A percentile compares a stretch with the other conserved stretches of the same genome.
phyloP scores from a whole-genome alignment of 208 protist genomes.

The Leptomonas seymouri region DNA sequence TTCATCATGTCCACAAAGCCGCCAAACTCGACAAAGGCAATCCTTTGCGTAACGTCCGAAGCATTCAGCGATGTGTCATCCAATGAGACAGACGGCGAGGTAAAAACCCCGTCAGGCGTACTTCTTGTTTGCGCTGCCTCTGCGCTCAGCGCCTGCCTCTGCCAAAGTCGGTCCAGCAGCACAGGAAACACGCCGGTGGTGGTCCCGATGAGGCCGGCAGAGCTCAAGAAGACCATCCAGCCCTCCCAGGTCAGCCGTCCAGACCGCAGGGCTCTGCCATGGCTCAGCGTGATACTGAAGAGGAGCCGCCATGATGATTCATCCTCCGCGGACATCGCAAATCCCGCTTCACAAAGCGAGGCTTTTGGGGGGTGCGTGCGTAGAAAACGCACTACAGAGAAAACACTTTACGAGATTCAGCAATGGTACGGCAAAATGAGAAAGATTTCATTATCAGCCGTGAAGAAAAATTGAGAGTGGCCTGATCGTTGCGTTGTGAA shows the following conservation, averaged over 20 bases:
- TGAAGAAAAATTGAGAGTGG: no score
- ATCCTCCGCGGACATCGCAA: slow-evolving; percentile 29
- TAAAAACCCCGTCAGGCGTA: not conserved
- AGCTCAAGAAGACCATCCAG: slow-evolving; percentile 64
- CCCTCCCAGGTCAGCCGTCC: slow-evolving; percentile 53
- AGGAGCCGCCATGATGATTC: slow-evolving; percentile 77
- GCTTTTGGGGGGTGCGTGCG: not conserved
- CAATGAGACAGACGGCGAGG: not conserved
- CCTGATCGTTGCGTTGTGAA: no score
- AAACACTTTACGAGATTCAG: not conserved
- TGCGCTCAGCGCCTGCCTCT: slow-evolving; percentile 14
- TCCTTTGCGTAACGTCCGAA: not conserved
- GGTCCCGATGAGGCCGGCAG: slow-evolving; percentile 59
- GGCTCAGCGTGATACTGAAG: slow-evolving; percentile 87
- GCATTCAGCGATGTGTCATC: not conserved
- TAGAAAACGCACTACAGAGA: slow-evolving; percentile 8
- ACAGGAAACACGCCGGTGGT: slow-evolving; percentile 72
- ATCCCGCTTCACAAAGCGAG: not conserved
- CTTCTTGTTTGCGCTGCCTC: not conserved
- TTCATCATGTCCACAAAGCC: slow-evolving; percentile 89
- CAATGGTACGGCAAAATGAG: no score
- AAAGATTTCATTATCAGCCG: no score
- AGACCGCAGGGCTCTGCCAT: slow-evolving; percentile 53
- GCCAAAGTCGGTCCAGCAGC: slow-evolving; percentile 77
- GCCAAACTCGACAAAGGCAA: slow-evolving; percentile 59